Conservation (phyloP, 306 rosid species). For the Geum urbanum region DNA sequence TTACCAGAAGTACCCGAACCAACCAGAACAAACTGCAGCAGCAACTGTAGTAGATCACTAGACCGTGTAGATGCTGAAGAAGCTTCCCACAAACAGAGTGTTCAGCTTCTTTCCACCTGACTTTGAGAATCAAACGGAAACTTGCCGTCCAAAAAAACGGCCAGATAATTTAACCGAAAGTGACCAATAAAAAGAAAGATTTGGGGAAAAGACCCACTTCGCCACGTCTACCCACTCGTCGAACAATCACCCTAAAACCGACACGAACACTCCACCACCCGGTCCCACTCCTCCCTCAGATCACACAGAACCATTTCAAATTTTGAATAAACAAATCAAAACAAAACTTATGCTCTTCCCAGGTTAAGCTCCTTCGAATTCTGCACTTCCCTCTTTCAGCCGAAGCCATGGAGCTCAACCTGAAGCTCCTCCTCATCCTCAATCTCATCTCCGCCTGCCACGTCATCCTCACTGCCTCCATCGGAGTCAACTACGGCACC, state of each 20-base stretch:
- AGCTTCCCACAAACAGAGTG: background rate
- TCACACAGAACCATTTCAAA: background rate
- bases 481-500: constrained; percentile 94
- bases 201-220: background rate
- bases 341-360: background rate
- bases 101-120: background rate
- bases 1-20: too few species aligned
- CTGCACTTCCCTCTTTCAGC: background rate
- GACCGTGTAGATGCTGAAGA: too few species aligned
- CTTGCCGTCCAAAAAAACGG: background rate
- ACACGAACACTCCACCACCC: background rate
- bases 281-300: background rate
- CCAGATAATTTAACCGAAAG: background rate
- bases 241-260: background rate
- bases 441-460: constrained; percentile 12
- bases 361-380: background rate
- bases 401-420: constrained; percentile 35
- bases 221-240: background rate
- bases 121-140: background rate
- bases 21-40: too few species aligned
- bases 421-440: background rate
- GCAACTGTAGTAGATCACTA: too few species aligned
- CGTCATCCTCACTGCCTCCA: constrained; percentile 17
- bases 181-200: background rate
- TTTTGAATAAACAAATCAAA: too few species aligned